A percentile compares a stretch with the other conserved stretches of the same genome.
Evolutionary conservation across 371 early-diverging fungal genomes (phyloP).

Genomic region (Syncephalis plumigaleata): DNA sequence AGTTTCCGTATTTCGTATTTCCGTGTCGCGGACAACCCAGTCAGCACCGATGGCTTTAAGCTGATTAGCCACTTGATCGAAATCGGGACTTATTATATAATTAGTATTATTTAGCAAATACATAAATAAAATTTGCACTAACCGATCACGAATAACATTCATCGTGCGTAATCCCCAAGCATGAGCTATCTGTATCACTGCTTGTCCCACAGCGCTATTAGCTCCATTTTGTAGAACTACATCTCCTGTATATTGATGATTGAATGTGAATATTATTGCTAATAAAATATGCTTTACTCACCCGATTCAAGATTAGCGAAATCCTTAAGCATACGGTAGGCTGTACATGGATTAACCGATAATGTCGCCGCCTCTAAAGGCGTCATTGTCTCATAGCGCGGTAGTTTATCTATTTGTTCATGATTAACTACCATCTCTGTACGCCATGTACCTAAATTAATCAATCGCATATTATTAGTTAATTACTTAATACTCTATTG

Average conservation of each 20-base stretch:
- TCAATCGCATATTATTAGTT: too few relatives aligned
- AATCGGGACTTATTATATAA: conserved; percentile 25
- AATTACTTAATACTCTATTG: too few relatives aligned
- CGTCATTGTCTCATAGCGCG: conserved; percentile 24
- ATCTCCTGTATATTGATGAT: too few relatives aligned
- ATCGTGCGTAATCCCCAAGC: conserved; percentile 67
- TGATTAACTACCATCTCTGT: conserved; percentile 36
- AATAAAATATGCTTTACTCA: too few relatives aligned
- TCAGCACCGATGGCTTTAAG: conserved; percentile 61
- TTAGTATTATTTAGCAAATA: background rate
- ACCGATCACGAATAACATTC: conserved; percentile 73
- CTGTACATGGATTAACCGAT: conserved; percentile 86
- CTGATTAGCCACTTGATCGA: conserved; percentile 29
- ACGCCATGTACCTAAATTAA: conserved; percentile 67
- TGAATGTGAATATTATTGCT: too few relatives aligned
- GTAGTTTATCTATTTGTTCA: conserved; percentile 17
- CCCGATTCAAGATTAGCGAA: conserved; percentile 48
- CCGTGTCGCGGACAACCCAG: conserved; percentile 41
- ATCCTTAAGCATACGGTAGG: conserved; percentile 81
- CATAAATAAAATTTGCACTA: background rate
- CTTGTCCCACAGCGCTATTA: conserved; percentile 89
- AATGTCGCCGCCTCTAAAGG: conserved; percentile 51
- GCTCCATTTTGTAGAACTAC: conserved; percentile 88
- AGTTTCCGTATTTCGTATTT: conserved; percentile 10
- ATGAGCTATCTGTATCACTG: conserved; percentile 78